These are phyloP conservation scores for Tuber indicum DNA, from an alignment of 495 filamentous ascomycete species.

Conservation along the genomic window DNA sequence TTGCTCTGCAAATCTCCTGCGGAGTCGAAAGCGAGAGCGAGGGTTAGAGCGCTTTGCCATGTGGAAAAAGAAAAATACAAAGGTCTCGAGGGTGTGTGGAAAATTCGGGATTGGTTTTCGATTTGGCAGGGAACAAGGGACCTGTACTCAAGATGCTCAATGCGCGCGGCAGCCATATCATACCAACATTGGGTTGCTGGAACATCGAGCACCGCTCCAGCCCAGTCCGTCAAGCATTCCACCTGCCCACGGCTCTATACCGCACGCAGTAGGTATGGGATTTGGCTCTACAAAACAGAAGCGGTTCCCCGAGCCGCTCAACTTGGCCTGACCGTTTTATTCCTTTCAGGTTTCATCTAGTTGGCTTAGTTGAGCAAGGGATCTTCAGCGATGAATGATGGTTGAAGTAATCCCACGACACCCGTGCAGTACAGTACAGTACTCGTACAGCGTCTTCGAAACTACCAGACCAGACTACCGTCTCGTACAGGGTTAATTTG, in stretches of 20 bases:
- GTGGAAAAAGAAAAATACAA: conserved; percentile 10
- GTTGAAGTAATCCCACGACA: not conserved
- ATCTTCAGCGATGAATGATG: not conserved
- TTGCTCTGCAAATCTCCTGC: conserved; percentile 24
- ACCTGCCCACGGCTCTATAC: not conserved
- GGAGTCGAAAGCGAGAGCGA: conserved; percentile 6
- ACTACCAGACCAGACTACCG: conserved; percentile 11
- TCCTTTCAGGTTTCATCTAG: not conserved
- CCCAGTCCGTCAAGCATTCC: not conserved
- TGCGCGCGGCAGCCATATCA: conserved; percentile 28
- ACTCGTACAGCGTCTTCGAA: not conserved
- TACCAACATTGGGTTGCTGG: not conserved
- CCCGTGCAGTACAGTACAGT: too few species aligned
- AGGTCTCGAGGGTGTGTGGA: conserved; percentile 18
- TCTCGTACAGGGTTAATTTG: conserved; percentile 23
- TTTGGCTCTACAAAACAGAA: not conserved
- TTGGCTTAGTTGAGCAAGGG: not conserved
- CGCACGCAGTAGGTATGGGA: not conserved
- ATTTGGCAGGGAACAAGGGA: conserved; percentile 19
- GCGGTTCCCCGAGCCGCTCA: conserved; percentile 1
- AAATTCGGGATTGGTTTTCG: conserved; percentile 34
- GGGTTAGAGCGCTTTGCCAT: conserved; percentile 9
- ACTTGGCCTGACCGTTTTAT: not conserved
- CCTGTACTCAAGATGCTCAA: conserved; percentile 37
- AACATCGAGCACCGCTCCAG: not conserved